Evolutionary conservation across 1,284 basidiomycete genomes (phyloP).

Genomic region (Trichosporon sp.): DNA sequence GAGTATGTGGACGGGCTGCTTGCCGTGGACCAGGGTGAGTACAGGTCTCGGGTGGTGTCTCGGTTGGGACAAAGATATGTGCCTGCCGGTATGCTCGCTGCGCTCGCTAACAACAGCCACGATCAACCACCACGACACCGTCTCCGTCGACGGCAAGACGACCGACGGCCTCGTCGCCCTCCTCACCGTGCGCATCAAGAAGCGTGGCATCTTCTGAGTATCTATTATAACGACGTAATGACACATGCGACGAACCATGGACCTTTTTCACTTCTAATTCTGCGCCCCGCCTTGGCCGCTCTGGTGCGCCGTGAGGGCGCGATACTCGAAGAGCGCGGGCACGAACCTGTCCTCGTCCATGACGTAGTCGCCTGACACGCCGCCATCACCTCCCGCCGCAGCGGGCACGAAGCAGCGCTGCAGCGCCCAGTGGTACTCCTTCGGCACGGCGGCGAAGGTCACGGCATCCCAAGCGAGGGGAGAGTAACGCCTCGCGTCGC

Average conservation of each 20-base stretch:
- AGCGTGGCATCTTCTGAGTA: conserved; percentile 9
- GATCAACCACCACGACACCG: conserved; percentile 74
- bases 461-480: neutral
- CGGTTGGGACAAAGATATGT: too few relatives aligned
- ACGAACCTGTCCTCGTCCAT: neutral
- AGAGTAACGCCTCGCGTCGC: neutral
- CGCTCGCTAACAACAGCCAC: neutral
- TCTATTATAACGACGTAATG: conserved; percentile 2
- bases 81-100: too few relatives aligned
- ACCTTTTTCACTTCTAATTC: neutral
- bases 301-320: neutral
- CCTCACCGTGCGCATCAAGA: conserved; percentile 68
- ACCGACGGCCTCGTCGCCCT: conserved; percentile 84
- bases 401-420: neutral
- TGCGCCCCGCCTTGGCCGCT: neutral
- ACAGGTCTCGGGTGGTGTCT: neutral
- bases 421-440: conserved; percentile 6
- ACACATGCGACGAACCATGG: neutral
- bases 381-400: neutral
- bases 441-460: neutral
- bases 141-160: conserved; percentile 65
- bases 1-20: conserved; percentile 70
- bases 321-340: conserved; percentile 6
- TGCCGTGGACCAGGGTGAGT: conserved; percentile 63
- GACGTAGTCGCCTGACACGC: too few relatives aligned